Evolutionary conservation across 2,329 filamentous ascomycete species (phyloP), one percentile per base, ranked within the genome.

Genomic region (Neonectria neomacrospora): DNA sequence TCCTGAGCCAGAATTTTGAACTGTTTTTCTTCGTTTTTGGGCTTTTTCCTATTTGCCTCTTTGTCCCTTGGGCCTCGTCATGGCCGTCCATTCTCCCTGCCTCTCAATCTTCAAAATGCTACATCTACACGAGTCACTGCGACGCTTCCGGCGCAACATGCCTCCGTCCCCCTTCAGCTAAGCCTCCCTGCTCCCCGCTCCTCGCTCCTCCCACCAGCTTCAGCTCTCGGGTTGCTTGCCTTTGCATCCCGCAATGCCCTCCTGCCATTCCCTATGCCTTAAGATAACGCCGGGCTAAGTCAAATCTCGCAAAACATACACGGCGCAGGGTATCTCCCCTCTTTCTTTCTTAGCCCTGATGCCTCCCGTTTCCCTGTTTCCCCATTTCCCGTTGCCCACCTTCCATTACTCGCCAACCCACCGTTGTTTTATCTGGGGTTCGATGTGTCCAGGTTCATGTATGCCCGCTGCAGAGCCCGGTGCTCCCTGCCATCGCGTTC

Each of bases 401-500:
- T 63, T 60, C 64, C 56, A 67, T 67, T 67, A 68, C 58, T 68
- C 61, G 20, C 54, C 59, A 45, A 53, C 28, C 16, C 26, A 30
- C 45, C 30, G 2, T 54, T 47, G 11, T 68, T 69, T 76, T 77
- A 81, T 68, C 75, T 80, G 22, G 81, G 79, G 56, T 80, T 79
- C 14, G 83, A 84, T 52, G 78, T 75, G 68, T 89, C 86, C 67
- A 89, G 75, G 63, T 77, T 78, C 60, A 82, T 72, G 65, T 88
- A 88, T 1, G 87, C 86, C 51, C 80, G 78, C 74, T 91, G 88
- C 51, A 92, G 76, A 23, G 88, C 86, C 74, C 82, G 86, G 68
- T 80, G 81, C 75, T 93, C 90, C 68, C 83, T 85, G 1, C 92
- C 91, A 75, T 97, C 93, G 54, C 89, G 83, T 77, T 97, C 94